Evolutionary conservation across 1,139 yeast genomes (phyloP), one percentile per base, ranked within the genome.

Genomic region (Geotrichum candidum): DNA sequence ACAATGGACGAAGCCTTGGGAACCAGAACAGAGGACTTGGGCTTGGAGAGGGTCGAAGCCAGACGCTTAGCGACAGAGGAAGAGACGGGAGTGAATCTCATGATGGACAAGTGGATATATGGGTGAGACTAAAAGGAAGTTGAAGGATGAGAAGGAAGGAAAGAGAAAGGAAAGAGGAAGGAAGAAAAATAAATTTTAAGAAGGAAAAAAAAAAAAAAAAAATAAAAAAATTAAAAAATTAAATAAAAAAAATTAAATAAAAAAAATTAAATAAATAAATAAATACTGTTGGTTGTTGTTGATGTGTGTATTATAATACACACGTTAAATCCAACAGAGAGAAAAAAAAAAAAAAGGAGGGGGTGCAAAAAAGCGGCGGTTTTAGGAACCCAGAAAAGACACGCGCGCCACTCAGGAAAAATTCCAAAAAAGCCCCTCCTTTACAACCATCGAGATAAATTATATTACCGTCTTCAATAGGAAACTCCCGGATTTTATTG

Each of bases 11-110:
- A 38, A 25, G 59, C 41, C 59, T 61, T 62, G 41, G 68, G 68
- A 41, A 63, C 60, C 60, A 66, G 54, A n/a, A 67, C 62, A 22
- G 61, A 41, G 38, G 62, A 22, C 55, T 52, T 59, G 58, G 59
- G 59, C 56, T 53, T 52, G 41, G 59, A 52, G n/a, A 52, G 29
- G 18, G 59, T 54, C 22, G 64, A 35, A 31, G 57, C 60, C 59
- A 60, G 9, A 52, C 60, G 60, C 56, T 61, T 61, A 11, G 62
- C 62, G 31, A 33, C 45, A 10, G 60, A 56, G 25, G 41, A 29
- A 33, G 53, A 51, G 46, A 61, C 59, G 38, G 58, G 56, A 46
- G 62, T 35, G 46, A 61, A 48, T 51, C 58, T 53, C 64, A 61
- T 61, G 18, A 7, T 57, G 51, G 51, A 45, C 11, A 18, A 46